Evolutionary conservation across 2,329 filamentous ascomycete species (phyloP), one percentile per base, ranked within the genome.

Genomic region (Trichoderma asperellum): DNA sequence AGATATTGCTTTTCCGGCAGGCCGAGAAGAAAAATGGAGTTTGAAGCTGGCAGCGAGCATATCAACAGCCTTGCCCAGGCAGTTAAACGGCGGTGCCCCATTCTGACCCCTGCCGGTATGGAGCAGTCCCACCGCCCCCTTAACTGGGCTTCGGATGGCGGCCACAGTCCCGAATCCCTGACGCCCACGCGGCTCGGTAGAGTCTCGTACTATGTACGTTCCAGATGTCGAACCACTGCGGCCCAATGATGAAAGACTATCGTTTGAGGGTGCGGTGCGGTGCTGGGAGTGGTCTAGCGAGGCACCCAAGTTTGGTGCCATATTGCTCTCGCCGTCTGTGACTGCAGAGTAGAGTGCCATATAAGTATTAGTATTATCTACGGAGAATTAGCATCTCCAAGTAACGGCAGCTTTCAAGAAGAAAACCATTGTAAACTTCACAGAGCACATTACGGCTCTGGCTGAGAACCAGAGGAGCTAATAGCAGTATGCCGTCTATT

Each of bases 151-250:
- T 85, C 82, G 76, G 72, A 2, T 85, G 74, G 4, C 72, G 70
- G 0, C 61, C 53, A 83, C 78, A 68, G 79, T 80, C 11, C 18
- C 40, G 40, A 43, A 43, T 82, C 80, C 40, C 73, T 74, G 12
- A 87, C 73, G 0, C 83, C 84, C 0, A 75, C 71, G 0, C 71
- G 0, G 74, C n/a, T 82, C 76, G 1, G 76, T 60, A n/a, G 18
- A 81, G 68, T 83, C 75, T 21, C 76, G 72, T 0, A n/a, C n/a
- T n/a, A n/a, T n/a, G n/a, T n/a, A 81, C 76, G 61, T 83, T 82
- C 77, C 79, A 83, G 43, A 85, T 79, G 73, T 87, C 84, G 73
- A 86, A 87, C 85, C 84, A 87, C 72, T 85, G 83, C 10, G 80
- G 77, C n/a, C 3, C 4, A 21, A 5, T 10, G 43, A 4, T 24